phyloP scores from a whole-genome alignment of 768 basidiomycete genomes.

The Mycena polygramma region DNA sequence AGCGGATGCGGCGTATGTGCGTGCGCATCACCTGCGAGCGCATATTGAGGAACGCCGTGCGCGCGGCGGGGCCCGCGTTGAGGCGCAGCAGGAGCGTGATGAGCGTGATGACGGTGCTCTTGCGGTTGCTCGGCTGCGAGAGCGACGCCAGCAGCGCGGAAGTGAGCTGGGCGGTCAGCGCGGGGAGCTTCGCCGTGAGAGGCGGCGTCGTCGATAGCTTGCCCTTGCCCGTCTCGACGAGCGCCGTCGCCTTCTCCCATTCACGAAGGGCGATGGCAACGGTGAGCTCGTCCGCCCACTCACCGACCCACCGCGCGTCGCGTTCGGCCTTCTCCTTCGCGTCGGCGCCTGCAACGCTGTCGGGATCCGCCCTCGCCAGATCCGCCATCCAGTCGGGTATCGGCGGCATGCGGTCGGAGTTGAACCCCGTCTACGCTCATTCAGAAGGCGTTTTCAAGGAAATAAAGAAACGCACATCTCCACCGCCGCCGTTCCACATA shows the following conservation, averaged over 20 bases:
- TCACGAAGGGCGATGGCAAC: conserved; percentile 91
- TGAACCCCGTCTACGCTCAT: conserved; percentile 10
- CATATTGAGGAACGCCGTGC: conserved; percentile 85
- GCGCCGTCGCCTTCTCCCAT: conserved; percentile 88
- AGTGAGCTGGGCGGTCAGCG: conserved; percentile 76
- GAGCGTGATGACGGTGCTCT: conserved; percentile 77
- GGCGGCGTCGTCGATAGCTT: conserved; percentile 69
- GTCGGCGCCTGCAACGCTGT: conserved; percentile 58
- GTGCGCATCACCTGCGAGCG: conserved; percentile 80
- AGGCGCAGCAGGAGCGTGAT: conserved; percentile 82
- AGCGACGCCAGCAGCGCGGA: conserved; percentile 80
- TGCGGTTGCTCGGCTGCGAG: conserved; percentile 81
- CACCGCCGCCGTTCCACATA: conserved; percentile 67
- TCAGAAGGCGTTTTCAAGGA: no score
- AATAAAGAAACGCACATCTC: conserved; percentile 43
- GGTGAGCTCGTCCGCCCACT: conserved; percentile 92
- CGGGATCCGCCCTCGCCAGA: conserved; percentile 67
- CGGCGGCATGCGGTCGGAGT: conserved; percentile 61
- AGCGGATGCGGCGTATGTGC: conserved; percentile 88
- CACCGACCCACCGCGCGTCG: conserved; percentile 89
- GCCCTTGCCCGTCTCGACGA: conserved; percentile 90
- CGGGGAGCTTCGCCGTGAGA: conserved; percentile 70
- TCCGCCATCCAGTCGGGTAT: conserved; percentile 86
- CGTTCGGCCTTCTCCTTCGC: conserved; percentile 83
- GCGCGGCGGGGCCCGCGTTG: conserved; percentile 81